Base-by-base conservation (phyloP, 179 eudicot species). In the Spinacia oleracea region DNA sequence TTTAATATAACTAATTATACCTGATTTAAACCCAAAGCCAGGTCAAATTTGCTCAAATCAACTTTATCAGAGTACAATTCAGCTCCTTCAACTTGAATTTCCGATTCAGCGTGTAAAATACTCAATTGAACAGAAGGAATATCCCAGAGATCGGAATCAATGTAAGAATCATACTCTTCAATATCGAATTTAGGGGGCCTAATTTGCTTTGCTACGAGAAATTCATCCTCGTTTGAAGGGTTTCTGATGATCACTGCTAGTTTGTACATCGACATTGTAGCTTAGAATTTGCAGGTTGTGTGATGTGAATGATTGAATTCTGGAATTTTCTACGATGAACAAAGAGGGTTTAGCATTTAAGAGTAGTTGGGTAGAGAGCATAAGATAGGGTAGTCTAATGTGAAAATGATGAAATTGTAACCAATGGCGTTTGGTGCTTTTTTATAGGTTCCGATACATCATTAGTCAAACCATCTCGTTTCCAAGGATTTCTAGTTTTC, bases 101-200 rank as follows among this genome's bases (percentile, higher is more conserved):
- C 81, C 55, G 85, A 34, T 68, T 67, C 46, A 12, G 51, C 76
- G 65, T 87, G 84, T 7, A 81, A 65, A 2, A 80, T 40, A 58
- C 21, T 64, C 79, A 92, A 82, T 27, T 66, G 80, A 15, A 87
- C 63, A 21, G 86, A 86, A 35, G 98, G 98, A 77, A 94, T 73
- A 82, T 94, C 98, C 91, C 92, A 91, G 66, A 93, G 92, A 66
- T 92, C 89, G 75, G 96, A 92, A 87, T 94, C 98, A 40, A 84
- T 80, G 80, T 78, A 88, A 21, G 94, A 89, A 81, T 92, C 96
- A 83, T 92, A 92, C 79, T 94, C 98, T 27, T 87, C 80, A 77
- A 87, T 83, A 18, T 81, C 86, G 85, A 91, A 90, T 81, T 88
- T 85, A 1, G 87, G 92, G 1, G 98, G 98, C 27, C 88, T 96